These are phyloP conservation scores for Camelina laxa DNA, from an alignment of 345 rosid species.

Conservation along the genomic window DNA sequence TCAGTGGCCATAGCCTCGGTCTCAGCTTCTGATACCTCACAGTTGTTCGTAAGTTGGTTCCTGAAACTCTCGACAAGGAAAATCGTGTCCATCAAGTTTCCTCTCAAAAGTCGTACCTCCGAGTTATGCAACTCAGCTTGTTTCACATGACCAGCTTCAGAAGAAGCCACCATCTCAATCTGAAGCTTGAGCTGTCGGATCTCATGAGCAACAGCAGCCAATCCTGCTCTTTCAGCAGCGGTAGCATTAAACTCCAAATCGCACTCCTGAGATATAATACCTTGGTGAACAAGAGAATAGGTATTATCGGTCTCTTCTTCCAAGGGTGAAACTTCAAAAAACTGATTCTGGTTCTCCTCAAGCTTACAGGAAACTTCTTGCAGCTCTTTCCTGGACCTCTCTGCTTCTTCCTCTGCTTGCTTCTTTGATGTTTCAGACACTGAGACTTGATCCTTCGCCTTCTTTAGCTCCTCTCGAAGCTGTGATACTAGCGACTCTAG, in stretches of 20 bases:
- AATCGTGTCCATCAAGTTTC: slow-evolving; percentile 63
- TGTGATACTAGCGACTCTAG: slow-evolving; percentile 71
- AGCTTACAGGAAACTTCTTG: slow-evolving; percentile 60
- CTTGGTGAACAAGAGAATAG: slow-evolving; percentile 46
- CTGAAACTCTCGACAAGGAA: slow-evolving; percentile 76
- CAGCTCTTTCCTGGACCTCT: slow-evolving; percentile 70
- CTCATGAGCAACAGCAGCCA: slow-evolving; percentile 69
- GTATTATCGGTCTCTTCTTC: slow-evolving; percentile 48
- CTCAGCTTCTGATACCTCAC: slow-evolving; percentile 81
- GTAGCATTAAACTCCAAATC: slow-evolving; percentile 63
- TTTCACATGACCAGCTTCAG: slow-evolving; percentile 62
- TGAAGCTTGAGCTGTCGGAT: slow-evolving; percentile 71
- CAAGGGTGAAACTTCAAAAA: slow-evolving; percentile 56
- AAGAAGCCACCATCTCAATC: slow-evolving; percentile 63
- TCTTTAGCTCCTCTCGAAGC: slow-evolving; percentile 88
- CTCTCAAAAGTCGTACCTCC: slow-evolving; percentile 74
- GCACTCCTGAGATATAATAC: slow-evolving; percentile 51
- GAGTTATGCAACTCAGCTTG: slow-evolving; percentile 55
- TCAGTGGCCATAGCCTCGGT: slow-evolving; percentile 72
- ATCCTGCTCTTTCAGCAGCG: slow-evolving; percentile 56
- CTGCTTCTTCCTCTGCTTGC: slow-evolving; percentile 79
- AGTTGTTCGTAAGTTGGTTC: slow-evolving; percentile 60
- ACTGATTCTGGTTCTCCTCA: slow-evolving; percentile 63
- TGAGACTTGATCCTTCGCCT: slow-evolving; percentile 69
- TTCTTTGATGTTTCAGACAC: slow-evolving; percentile 73